Percentiles rank a stretch among this genome's conserved stretches.
These are phyloP conservation scores for Immersiella caudata DNA, from an alignment of 495 filamentous ascomycete species.

Conservation along the genomic window DNA sequence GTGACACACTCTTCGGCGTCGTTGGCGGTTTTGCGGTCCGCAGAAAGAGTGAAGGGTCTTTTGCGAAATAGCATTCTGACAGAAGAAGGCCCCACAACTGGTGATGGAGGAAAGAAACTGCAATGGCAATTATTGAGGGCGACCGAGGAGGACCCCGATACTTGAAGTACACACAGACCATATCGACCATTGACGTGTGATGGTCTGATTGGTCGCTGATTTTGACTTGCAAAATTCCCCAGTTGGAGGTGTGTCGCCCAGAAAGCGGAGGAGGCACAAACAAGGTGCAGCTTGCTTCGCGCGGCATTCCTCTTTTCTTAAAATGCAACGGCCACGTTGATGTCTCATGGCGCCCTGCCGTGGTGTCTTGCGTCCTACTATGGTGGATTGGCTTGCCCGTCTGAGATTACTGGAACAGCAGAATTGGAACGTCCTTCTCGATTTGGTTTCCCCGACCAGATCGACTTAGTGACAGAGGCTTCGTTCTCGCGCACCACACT, in stretches of 20 bases:
- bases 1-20: neutral
- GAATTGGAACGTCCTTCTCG: too few species aligned
- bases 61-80: neutral
- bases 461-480: too few species aligned
- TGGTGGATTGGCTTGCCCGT: too few species aligned
- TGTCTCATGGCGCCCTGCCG: neutral
- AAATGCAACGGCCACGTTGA: neutral
- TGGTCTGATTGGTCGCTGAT: slow-evolving; percentile 34
- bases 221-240: slow-evolving; percentile 1
- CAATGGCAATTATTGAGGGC: slow-evolving; percentile 13
- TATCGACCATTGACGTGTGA: slow-evolving; percentile 41
- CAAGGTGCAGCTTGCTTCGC: neutral
- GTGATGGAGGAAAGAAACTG: slow-evolving; percentile 12
- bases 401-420: too few species aligned
- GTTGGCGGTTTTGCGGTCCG: neutral
- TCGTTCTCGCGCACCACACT: too few species aligned
- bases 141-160: slow-evolving; percentile 12
- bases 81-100: neutral
- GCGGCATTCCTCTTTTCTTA: neutral
- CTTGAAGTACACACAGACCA: slow-evolving; percentile 36
- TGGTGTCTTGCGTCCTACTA: neutral
- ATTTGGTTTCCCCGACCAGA: too few species aligned
- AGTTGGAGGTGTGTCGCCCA: neutral
- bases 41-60: neutral
- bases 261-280: neutral